phyloP scores from a whole-genome alignment of 1,139 yeast genomes.

The Sugiyamaella grinbergsii region DNA sequence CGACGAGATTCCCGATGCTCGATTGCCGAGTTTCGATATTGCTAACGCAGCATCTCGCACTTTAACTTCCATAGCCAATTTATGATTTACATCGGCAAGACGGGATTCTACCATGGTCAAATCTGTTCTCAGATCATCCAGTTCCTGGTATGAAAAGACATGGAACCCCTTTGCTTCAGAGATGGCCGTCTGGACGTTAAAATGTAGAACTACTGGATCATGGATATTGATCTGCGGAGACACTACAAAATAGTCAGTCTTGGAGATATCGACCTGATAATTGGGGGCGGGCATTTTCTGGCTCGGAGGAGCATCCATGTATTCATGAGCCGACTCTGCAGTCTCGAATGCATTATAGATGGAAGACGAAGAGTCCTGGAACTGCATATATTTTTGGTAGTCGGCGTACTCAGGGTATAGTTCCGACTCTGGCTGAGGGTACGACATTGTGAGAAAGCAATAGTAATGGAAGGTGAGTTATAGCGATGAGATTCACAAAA shows the following conservation, averaged over 20 bases:
- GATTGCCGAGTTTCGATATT: slow-evolving; percentile 33
- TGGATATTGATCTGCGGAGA: slow-evolving; percentile 34
- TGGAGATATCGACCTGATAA: slow-evolving; percentile 25
- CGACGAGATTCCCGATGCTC: slow-evolving; percentile 13
- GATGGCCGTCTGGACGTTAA: slow-evolving; percentile 39
- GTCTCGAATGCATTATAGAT: slow-evolving; percentile 34
- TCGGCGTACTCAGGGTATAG: slow-evolving; percentile 22
- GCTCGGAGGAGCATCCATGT: slow-evolving; percentile 37
- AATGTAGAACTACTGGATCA: slow-evolving; percentile 36
- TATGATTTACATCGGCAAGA: slow-evolving; percentile 35
- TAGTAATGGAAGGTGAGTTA: not conserved
- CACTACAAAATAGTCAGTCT: slow-evolving; percentile 31
- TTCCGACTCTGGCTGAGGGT: slow-evolving; percentile 7
- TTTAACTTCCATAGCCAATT: slow-evolving; percentile 40
- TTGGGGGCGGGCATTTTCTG: not conserved
- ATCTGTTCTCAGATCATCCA: slow-evolving; percentile 37
- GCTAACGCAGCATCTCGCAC: slow-evolving; percentile 43
- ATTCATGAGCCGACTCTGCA: slow-evolving; percentile 45
- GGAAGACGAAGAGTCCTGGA: slow-evolving; percentile 12
- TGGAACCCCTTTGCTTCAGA: slow-evolving; percentile 38
- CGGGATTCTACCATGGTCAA: slow-evolving; percentile 32
- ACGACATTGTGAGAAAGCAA: not conserved
- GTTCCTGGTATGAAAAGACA: slow-evolving; percentile 40
- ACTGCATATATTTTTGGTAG: slow-evolving; percentile 19
- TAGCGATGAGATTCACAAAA: no score